Base-by-base conservation (phyloP, 345 rosid genomes). In the Salix caprea region DNA sequence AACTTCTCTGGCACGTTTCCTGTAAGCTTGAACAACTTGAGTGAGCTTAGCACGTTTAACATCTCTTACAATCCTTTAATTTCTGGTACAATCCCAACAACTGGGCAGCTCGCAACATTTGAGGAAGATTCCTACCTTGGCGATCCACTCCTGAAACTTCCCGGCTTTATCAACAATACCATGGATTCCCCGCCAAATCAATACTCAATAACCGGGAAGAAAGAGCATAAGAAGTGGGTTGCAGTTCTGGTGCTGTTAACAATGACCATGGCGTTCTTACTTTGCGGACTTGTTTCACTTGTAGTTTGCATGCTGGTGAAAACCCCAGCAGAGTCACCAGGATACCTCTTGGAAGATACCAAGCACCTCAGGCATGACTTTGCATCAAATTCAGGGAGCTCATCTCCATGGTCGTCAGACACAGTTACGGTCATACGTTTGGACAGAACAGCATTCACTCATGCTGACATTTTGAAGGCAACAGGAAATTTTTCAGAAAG, bases 1-100 rank as follows among this genome's bases (percentile, higher is more conserved):
- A 91, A 91, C 50, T 93, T 95, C 80, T 93, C 97, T 24, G 97
- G 97, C 28, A 46, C 28, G 62, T 93, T 93, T 64, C 97, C 99
- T 0, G 50, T 82, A 1, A 91, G 89, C 88, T 80, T 95, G 70
- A 88, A 81, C 72, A 78, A 78, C 54, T 82, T 93, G 89, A 67
- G 71, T 36, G 91, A 89, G 54, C 78, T 95, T 42, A 95, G 81
- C 81, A 89, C 90, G 88, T 93, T 95, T 85, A 93, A 95, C 80
- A 84, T 95, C 82, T 95, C 99, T 13, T 90, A 77, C 86, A 95
- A 95, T 86, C 94, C 89, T 7, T 50, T 83, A 13, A 87, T 95
- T 65, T 84, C 94, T 1, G 99, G 99, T 1, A 52, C 56, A 69
- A 78, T 93, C 71, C 96, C 99, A 18, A 32, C 83, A 26, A 90